Evolutionary conservation across 2,329 filamentous ascomycete genomes (phyloP).

Genomic region (Pseudogymnoascus destructans): DNA sequence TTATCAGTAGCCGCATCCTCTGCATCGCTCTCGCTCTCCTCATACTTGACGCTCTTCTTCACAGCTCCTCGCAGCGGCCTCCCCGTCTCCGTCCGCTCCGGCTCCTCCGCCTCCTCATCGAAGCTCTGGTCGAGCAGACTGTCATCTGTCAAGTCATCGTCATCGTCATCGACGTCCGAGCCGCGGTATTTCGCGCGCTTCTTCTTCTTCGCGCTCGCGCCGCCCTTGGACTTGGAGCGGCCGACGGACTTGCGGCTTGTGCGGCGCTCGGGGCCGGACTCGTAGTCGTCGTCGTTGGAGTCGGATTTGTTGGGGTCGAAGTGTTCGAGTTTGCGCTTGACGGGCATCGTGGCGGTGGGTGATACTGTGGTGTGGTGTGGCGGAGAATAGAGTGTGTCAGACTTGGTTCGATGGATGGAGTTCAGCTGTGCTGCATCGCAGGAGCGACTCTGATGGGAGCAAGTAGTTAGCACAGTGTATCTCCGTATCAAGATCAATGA

Average conservation of each 20-base stretch:
- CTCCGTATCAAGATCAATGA: not conserved
- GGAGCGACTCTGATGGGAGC: not conserved
- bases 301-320: constrained; percentile 58
- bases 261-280: constrained; percentile 37
- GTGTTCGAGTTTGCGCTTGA: constrained; percentile 41
- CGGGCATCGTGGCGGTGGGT: not conserved
- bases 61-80: constrained; percentile 37
- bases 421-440: constrained; percentile 8
- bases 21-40: constrained; percentile 32
- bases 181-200: constrained; percentile 37
- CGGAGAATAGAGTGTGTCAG: not conserved
- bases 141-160: constrained; percentile 36
- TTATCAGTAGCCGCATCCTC: constrained; percentile 17
- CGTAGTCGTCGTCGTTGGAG: constrained; percentile 52
- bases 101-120: constrained; percentile 30
- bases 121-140: constrained; percentile 37
- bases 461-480: not conserved
- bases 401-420: not conserved
- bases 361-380: not conserved
- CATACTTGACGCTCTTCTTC: constrained; percentile 34
- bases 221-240: constrained; percentile 21
- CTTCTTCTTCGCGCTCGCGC: constrained; percentile 27
- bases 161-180: constrained; percentile 50
- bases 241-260: constrained; percentile 30
- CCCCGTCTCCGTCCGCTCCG: constrained; percentile 32